Base-by-base conservation (phyloP, 2,329 filamentous ascomycete genomes). In the Parafenestella ontariensis region DNA sequence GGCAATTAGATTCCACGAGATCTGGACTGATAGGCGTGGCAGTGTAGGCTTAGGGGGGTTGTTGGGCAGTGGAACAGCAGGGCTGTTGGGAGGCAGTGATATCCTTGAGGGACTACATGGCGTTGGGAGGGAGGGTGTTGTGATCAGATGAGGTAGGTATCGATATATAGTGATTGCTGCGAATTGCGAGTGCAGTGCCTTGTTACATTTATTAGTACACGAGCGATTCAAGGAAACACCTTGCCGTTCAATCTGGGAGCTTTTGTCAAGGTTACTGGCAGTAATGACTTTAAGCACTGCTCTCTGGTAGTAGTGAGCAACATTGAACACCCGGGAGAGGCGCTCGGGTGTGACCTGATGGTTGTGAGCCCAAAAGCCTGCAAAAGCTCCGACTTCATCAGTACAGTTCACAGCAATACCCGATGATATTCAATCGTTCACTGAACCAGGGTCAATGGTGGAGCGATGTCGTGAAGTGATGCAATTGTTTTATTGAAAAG, bases 1-100 rank as follows among this genome's bases (percentile, higher is more conserved):
- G 71, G 96, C 87, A 65, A 89, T 98, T 75, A 95, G 95, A 71
- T 98, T 98, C 68, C 92, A 98, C 74, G 93, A 98, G 77, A 87
- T 99, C 10, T 98, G 93, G 95, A 83, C 84, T n/a, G 84, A 85
- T 63, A 88, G 55, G 37, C 49, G 49, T 9, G 56, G 58, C 5
- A 54, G 50, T 46, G 84, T 67, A 84, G 81, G 18, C 75, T 79
- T 20, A 74, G 79, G 46, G 80, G 80, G 79, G 37, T 87, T 90
- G 2, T 79, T 61, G 37, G 57, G 59, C 5, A 55, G 40, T 55
- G 61, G 59, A 15, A 43, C 50, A 10, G 37, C 58, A 31, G 78
- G 78, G 1, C 54, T 91, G 58, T 79, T 96, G 21, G 91, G 90
- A 11, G 90, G 92, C 4, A 96, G 92, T 76, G 87, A 90, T 72